Evolutionary conservation across 768 basidiomycete genomes (phyloP).

Genomic region (Amanita molliuscula): DNA sequence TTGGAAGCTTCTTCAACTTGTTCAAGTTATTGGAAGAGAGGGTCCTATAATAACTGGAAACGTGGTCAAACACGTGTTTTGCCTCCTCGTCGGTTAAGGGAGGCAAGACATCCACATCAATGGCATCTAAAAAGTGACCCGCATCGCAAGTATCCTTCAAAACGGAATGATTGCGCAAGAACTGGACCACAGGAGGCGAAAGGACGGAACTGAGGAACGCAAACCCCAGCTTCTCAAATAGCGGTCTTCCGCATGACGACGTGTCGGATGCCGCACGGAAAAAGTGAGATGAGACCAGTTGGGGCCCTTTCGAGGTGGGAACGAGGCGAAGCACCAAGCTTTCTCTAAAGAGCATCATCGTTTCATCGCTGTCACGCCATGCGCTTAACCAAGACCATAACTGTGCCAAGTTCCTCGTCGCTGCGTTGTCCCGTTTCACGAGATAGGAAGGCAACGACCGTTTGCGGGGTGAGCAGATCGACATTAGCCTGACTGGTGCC

Average conservation of each 20-base stretch:
- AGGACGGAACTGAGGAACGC: slow-evolving; percentile 23
- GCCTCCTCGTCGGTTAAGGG: neutral
- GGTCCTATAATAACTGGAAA: neutral
- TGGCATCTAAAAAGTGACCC: neutral
- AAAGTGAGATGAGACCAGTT: slow-evolving; percentile 14
- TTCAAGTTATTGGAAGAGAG: neutral
- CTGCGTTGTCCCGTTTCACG: slow-evolving; percentile 8
- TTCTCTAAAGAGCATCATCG: neutral
- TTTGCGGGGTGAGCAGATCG: slow-evolving; percentile 13
- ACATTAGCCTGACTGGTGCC: slow-evolving; percentile 23
- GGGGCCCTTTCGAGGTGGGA: slow-evolving; percentile 22
- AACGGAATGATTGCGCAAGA: slow-evolving; percentile 10
- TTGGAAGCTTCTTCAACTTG: slow-evolving; percentile 14
- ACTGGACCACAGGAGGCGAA: slow-evolving; percentile 10
- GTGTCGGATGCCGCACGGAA: slow-evolving; percentile 18
- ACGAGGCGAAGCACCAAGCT: slow-evolving; percentile 16
- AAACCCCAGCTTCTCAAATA: slow-evolving; percentile 20
- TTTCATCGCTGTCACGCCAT: slow-evolving; percentile 11
- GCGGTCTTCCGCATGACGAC: slow-evolving; percentile 12
- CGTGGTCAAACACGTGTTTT: neutral
- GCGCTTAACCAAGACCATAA: slow-evolving; percentile 35
- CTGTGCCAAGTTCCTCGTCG: slow-evolving; percentile 20
- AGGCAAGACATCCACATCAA: neutral
- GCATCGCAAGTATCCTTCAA: slow-evolving; percentile 9
- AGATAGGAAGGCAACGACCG: slow-evolving; percentile 15